phyloP scores from a whole-genome alignment of 2,329 filamentous ascomycete genomes.

The Sporothrix euskadiensis region DNA sequence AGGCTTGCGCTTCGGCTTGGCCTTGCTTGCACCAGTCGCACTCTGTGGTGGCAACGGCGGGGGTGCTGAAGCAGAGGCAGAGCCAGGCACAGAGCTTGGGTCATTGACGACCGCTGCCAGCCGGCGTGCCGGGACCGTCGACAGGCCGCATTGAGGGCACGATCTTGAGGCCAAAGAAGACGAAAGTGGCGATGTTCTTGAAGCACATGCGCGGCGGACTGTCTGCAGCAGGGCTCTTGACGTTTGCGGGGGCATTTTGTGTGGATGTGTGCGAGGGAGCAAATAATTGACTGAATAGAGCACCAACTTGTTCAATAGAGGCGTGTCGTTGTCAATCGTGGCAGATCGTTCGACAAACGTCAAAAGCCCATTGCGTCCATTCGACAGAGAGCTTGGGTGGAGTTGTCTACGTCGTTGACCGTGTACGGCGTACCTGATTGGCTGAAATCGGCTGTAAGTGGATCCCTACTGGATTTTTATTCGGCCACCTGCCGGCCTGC shows the following conservation, averaged over 20 bases:
- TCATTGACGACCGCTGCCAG: constrained; percentile 25
- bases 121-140: constrained; percentile 27
- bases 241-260: constrained; percentile 10
- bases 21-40: background rate
- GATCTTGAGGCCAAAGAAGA: constrained; percentile 5
- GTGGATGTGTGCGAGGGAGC: background rate
- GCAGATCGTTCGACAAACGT: background rate
- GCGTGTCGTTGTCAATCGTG: background rate
- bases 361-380: background rate
- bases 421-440: background rate
- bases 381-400: constrained; percentile 15
- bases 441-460: background rate
- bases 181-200: background rate
- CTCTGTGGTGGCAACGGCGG: background rate
- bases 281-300: background rate
- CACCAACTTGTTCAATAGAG: background rate
- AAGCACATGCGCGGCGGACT: background rate
- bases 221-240: constrained; percentile 15
- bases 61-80: background rate
- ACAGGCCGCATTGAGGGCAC: constrained; percentile 30
- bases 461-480: constrained; percentile 21
- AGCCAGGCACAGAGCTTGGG: background rate
- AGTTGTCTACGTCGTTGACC: background rate
- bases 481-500: constrained; percentile 15
- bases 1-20: constrained; percentile 52